Evolutionary conservation across 2,329 filamentous ascomycete species (phyloP), one percentile per base, ranked within the genome.

Genomic region (Blastomyces gilchristii): DNA sequence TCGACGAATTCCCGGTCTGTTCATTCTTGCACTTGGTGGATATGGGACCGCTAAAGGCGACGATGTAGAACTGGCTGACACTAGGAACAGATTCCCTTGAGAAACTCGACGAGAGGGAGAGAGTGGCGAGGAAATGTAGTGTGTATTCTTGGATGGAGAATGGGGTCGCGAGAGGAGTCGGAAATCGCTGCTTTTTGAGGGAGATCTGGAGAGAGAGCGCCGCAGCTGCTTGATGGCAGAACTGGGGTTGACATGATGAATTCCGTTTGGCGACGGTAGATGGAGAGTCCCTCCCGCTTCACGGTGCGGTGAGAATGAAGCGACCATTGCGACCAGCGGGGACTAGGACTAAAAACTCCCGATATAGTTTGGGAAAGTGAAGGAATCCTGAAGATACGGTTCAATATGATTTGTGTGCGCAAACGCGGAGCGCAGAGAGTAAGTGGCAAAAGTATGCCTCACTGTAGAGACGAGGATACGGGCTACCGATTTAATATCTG

Each of bases 151-250:
- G 56, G 79, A 83, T 43, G 80, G 75, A 65, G 81, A 77, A 58
- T 78, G 75, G 18, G 78, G 77, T 64, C 80, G 77, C 34, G 80
- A 80, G 68, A 84, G 79, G 61, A 95, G 79, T 63, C 84, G 82
- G 74, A 94, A 93, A 69, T 83, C 82, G 63, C 82, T 82, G 53
- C 80, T 80, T 75, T 94, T 96, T 41, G 93, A 96, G 12, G 93
- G 93, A n/a, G 93, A 97, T 70, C 91, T 85, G 63, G 92, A 97
- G 67, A 97, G 82, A 34, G 93, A 96, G 69, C 91, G 89, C 67
- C 92, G 85, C 64, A 97, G 81, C 70, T 91, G 89, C 72, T 90
- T 85, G 67, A 96, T 89, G 64, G 89, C 87, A 60, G 89, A 86
- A 65, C 89, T 87, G 67, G 90, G 86, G 78, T 96, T 90, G 70